Evolutionary conservation across 2,329 filamentous ascomycete genomes (phyloP), one percentile per base, ranked within the genome.

Genomic region (Aspergillus unguis): DNA sequence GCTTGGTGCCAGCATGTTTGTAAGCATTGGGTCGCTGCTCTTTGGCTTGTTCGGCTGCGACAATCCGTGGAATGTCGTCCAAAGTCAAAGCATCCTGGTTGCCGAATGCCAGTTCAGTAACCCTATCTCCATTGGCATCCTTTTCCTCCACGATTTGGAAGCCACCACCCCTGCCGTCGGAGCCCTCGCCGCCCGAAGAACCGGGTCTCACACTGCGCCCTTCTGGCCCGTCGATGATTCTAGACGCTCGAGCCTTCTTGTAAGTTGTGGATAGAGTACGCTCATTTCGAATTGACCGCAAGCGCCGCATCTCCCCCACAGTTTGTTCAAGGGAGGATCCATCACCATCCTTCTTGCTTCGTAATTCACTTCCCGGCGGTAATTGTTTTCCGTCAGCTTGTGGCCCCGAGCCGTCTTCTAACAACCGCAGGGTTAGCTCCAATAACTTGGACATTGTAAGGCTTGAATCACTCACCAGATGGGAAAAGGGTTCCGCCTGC

Each of bases 11-110:
- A 37, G 85, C 84, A 63, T 88, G 86, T 55, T 85, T 87, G 65
- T 90, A 90, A 9, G 87, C 86, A 67, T 88, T 90, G 10, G 89
- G 87, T 57, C 89, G 81, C 68, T 95, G 90, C 67, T 97, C 92
- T 62, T 91, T 86, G 26, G 92, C 92, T 72, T 97, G 92, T 70
- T 97, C 92, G 10, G 94, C 90, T 32, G 94, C 94, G 38, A 96
- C 92, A 64, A 99, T 95, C 58, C 94, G 84, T 6, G 94, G 91
- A 61, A 99, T 97, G 65, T 99, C 94, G 65, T 99, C 94, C 52
- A 99, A 77, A 0, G 92, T 96, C 56, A 99, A 82, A 26, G 90
- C 90, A 71, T 97, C 92, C 65, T 92, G 88, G 60, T 91, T 86
- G 33, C 90, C 90, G 66, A 99, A 91, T 65, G 92, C 92, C 61